These are phyloP conservation scores for Globomyces sp. DNA, from an alignment of 371 early-diverging fungal genomes.

Conservation along the genomic window DNA sequence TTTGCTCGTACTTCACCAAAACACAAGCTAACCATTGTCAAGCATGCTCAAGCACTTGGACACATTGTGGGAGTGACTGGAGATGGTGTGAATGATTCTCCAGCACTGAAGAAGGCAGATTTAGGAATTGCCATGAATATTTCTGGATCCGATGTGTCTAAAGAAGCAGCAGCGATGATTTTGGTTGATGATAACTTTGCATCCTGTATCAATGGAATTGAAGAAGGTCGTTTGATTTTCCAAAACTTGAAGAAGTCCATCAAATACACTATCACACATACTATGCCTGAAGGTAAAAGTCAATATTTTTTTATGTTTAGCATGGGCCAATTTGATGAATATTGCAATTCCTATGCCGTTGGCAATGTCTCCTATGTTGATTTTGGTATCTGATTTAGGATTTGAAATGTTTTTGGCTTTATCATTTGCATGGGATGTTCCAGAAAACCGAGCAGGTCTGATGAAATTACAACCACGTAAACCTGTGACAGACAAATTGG, in stretches of 20 bases:
- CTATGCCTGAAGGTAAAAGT: conserved; percentile 61
- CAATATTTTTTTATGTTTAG: no score
- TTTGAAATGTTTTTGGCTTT: conserved; percentile 87
- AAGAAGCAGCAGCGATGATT: conserved; percentile 97
- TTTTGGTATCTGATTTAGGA: conserved; percentile 89
- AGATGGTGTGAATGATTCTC: conserved; percentile 92
- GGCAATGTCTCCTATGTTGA: conserved; percentile 77
- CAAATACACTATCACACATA: conserved; percentile 88
- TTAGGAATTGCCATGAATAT: conserved; percentile 96
- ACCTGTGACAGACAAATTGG: conserved; percentile 66
- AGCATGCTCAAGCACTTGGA: conserved; percentile 74
- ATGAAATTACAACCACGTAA: conserved; percentile 89
- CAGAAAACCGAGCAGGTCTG: conserved; percentile 73
- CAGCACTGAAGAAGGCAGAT: conserved; percentile 95
- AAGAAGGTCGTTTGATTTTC: conserved; percentile 94
- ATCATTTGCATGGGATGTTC: conserved; percentile 89
- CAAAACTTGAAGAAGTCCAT: conserved; percentile 92
- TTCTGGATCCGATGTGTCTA: conserved; percentile 92
- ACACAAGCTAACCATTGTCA: conserved; percentile 87
- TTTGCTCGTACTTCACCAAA: conserved; percentile 91
- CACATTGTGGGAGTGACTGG: conserved; percentile 94
- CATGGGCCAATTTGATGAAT: conserved; percentile 79
- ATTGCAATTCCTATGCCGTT: conserved; percentile 86
- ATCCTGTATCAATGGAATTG: conserved; percentile 81
- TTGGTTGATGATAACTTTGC: conserved; percentile 95